These are phyloP conservation scores for Colletotrichum lupini DNA, from an alignment of 2,329 filamentous ascomycete species.

Conservation along the genomic window DNA sequence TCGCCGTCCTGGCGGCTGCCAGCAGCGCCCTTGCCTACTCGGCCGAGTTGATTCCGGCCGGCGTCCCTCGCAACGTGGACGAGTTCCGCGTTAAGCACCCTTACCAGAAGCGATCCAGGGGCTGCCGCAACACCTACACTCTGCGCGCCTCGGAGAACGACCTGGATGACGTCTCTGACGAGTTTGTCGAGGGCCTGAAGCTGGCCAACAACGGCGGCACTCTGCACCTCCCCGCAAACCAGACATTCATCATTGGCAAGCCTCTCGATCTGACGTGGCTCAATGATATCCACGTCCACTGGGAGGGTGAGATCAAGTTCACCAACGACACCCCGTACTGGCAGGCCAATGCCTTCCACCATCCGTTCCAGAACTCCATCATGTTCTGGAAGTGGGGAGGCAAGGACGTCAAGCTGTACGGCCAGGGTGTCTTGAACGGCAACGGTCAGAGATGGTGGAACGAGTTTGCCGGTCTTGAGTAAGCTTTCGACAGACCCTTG, in stretches of 20 bases:
- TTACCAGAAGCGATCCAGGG: conserved; percentile 57
- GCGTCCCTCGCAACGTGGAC: conserved; percentile 41
- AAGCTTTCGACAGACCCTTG: neutral
- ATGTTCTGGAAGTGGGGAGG: conserved; percentile 77
- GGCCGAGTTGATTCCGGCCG: conserved; percentile 30
- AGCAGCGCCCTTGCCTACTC: conserved; percentile 29
- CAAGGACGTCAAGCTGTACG: conserved; percentile 72
- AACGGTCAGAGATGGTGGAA: conserved; percentile 73
- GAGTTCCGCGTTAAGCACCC: conserved; percentile 55
- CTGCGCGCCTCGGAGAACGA: conserved; percentile 52
- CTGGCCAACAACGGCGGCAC: conserved; percentile 69
- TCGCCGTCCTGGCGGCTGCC: conserved; percentile 36
- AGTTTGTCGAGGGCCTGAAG: conserved; percentile 50
- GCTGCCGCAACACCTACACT: conserved; percentile 34
- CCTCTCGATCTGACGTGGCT: conserved; percentile 72
- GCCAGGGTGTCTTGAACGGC: conserved; percentile 66
- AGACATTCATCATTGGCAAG: conserved; percentile 70
- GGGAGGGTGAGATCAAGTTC: conserved; percentile 53
- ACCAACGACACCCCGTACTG: conserved; percentile 75
- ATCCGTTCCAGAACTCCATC: conserved; percentile 72
- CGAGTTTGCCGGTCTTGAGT: conserved; percentile 57
- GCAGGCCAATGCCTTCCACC: conserved; percentile 71
- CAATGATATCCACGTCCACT: conserved; percentile 69
- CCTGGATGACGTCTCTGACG: conserved; percentile 46
- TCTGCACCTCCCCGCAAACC: conserved; percentile 64